Percentiles rank a stretch among this genome's conserved stretches.
Evolutionary conservation across 2,329 filamentous ascomycete genomes (phyloP).

Genomic region (Elsinoe ampelina): DNA sequence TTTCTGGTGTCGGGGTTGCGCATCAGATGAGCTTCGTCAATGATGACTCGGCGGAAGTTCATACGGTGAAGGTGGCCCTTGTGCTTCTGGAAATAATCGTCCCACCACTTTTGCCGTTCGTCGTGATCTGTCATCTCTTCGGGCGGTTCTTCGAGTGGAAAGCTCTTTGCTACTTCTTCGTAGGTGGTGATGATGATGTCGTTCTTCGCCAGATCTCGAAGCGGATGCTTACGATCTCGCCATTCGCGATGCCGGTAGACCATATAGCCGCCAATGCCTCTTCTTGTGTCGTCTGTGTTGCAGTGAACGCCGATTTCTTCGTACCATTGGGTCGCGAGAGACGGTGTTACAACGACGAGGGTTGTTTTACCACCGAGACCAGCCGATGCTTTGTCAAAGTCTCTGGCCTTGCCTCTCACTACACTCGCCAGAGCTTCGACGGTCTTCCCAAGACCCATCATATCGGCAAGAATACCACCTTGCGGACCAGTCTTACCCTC

Average conservation of each 20-base stretch:
- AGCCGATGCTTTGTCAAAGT: slow-evolving; percentile 15
- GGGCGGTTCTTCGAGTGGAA: slow-evolving; percentile 34
- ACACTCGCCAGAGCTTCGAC: slow-evolving; percentile 19
- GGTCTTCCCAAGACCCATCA: slow-evolving; percentile 36
- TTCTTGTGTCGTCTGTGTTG: neutral
- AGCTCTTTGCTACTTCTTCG: slow-evolving; percentile 32
- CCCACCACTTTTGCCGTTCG: slow-evolving; percentile 8
- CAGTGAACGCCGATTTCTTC: slow-evolving; percentile 23
- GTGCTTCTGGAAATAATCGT: slow-evolving; percentile 14
- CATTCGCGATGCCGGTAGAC: slow-evolving; percentile 21
- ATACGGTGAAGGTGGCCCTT: slow-evolving; percentile 32
- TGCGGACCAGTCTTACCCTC: slow-evolving; percentile 20
- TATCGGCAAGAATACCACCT: slow-evolving; percentile 35
- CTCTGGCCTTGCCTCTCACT: slow-evolving; percentile 24
- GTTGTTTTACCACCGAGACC: slow-evolving; percentile 26
- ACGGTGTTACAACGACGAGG: slow-evolving; percentile 34
- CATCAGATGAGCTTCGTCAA: slow-evolving; percentile 50
- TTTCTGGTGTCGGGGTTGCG: slow-evolving; percentile 40
- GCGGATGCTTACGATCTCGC: neutral
- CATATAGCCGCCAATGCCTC: slow-evolving; percentile 48
- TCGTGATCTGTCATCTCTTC: slow-evolving; percentile 26
- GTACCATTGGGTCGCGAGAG: slow-evolving; percentile 34
- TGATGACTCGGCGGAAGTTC: slow-evolving; percentile 43
- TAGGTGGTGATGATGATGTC: slow-evolving; percentile 36
- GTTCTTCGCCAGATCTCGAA: slow-evolving; percentile 44